Percentiles rank a stretch among this genome's conserved stretches.
These are phyloP conservation scores for Pichia sp. DNA, from an alignment of 1,139 yeast genomes.

Conservation along the genomic window DNA sequence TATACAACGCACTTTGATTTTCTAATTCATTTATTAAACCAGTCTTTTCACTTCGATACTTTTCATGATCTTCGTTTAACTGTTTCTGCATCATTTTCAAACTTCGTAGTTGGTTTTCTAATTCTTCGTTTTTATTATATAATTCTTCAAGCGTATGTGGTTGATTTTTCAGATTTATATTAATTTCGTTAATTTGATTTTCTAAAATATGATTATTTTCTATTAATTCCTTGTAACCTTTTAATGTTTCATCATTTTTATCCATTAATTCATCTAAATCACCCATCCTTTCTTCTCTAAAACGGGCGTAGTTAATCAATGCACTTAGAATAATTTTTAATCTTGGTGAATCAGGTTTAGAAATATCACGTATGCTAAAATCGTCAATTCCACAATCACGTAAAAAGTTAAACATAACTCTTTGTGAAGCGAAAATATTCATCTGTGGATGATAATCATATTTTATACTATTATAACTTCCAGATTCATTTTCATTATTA, in stretches of 20 bases:
- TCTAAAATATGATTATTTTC: slow-evolving; percentile 38
- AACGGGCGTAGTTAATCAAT: slow-evolving; percentile 77
- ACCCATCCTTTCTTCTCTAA: slow-evolving; percentile 68
- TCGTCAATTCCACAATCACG: slow-evolving; percentile 73
- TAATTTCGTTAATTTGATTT: slow-evolving; percentile 40
- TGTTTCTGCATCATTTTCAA: slow-evolving; percentile 61
- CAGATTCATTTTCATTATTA: not conserved
- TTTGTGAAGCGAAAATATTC: slow-evolving; percentile 47
- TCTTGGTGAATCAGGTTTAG: slow-evolving; percentile 64
- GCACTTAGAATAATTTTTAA: slow-evolving; percentile 69
- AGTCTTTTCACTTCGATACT: slow-evolving; percentile 58
- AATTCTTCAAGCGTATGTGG: slow-evolving; percentile 39
- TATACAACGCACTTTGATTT: slow-evolving; percentile 46
- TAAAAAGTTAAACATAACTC: slow-evolving; percentile 57
- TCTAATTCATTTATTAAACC: slow-evolving; percentile 50
- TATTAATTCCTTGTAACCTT: slow-evolving; percentile 34
- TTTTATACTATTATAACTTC: not conserved
- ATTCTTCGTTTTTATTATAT: slow-evolving; percentile 48
- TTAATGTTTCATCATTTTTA: slow-evolving; percentile 47
- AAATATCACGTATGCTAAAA: slow-evolving; percentile 63
- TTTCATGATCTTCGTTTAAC: slow-evolving; percentile 58
- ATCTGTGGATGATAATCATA: slow-evolving; percentile 33
- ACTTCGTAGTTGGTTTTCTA: slow-evolving; percentile 59
- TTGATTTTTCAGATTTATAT: slow-evolving; percentile 25
- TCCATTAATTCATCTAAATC: slow-evolving; percentile 60